These are phyloP conservation scores for Diaporthe batatas DNA, from an alignment of 2,329 filamentous ascomycete species.

Conservation along the genomic window DNA sequence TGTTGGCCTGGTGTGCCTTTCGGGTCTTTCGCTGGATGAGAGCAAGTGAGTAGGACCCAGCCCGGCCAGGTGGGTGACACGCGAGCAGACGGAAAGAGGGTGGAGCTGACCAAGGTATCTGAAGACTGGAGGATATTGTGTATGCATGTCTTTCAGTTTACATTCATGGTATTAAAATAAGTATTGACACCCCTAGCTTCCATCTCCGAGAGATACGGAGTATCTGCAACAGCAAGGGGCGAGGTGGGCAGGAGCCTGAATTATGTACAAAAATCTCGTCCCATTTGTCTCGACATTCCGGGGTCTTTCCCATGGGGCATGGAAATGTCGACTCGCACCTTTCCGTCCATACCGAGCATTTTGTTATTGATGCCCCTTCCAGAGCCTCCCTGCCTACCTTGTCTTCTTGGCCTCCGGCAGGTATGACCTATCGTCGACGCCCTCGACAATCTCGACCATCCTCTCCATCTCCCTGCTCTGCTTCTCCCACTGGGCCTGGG, in stretches of 20 bases:
- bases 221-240: not conserved
- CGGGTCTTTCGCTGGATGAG: no score
- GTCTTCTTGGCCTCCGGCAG: conserved; percentile 61
- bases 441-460: conserved; percentile 79
- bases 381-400: conserved; percentile 46
- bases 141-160: no score
- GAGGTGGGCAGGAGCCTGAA: not conserved
- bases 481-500: conserved; percentile 80
- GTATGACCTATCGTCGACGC: conserved; percentile 66
- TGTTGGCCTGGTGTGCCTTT: no score
- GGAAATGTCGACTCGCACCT: not conserved
- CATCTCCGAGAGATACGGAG: not conserved
- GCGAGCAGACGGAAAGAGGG: no score
- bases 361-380: not conserved
- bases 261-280: conserved; percentile 9
- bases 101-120: no score
- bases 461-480: conserved; percentile 83
- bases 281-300: no score
- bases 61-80: no score
- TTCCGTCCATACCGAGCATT: no score
- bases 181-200: not conserved
- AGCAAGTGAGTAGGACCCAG: no score
- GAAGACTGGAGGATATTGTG: no score
- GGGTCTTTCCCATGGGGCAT: not conserved
- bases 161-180: not conserved